Base-by-base conservation (phyloP, 2,329 filamentous ascomycete species). In the Botrytis fabae region DNA sequence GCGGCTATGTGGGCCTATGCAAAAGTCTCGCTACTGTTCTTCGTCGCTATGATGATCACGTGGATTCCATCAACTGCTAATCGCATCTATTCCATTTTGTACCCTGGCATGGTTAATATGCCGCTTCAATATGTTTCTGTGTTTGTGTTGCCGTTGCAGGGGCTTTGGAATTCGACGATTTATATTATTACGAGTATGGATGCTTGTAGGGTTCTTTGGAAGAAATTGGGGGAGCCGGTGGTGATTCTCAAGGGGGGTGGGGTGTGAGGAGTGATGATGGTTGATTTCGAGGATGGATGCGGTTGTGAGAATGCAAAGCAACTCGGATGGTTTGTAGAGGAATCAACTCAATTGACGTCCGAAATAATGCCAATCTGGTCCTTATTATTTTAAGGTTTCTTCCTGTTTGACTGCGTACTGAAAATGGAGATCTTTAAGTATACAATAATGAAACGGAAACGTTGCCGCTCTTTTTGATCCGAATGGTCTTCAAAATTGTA, bases 131-230 rank as follows among this genome's bases (percentile, higher is more conserved):
- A 92, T 76, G 87, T 90, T 76, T 91, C 91, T 35, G 90, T 92
- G 0, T 86, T 93, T 59, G 93, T 96, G 1, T 85, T 97, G 14
- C 93, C 93, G 0, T 85, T 94, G 0, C 93, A 97, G 80, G 93
- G 93, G 0, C 92, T 95, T 78, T 96, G 93, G 93, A 97, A 97
- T 80, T 88, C 90, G 28, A 81, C 92, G 73, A 93, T 97, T 76
- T 97, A 96, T 81, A 82, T 89, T 25, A 86, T 88, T 18, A 93
- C 92, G 1, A 93, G 91, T 9, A 88, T 89, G 85, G 60, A 68
- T 57, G 60, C 32, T 35, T 61, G 51, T 48, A 44, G 3, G 22
- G n/a, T 63, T 32, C 44, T 48, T n/a, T 70, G 54, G 54, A 63
- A 4, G 22, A 38, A 6, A 14, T 22, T 63, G 40, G 40, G 22